Evolutionary conservation across 306 rosid species (phyloP).

Genomic region (Urtica urens): DNA sequence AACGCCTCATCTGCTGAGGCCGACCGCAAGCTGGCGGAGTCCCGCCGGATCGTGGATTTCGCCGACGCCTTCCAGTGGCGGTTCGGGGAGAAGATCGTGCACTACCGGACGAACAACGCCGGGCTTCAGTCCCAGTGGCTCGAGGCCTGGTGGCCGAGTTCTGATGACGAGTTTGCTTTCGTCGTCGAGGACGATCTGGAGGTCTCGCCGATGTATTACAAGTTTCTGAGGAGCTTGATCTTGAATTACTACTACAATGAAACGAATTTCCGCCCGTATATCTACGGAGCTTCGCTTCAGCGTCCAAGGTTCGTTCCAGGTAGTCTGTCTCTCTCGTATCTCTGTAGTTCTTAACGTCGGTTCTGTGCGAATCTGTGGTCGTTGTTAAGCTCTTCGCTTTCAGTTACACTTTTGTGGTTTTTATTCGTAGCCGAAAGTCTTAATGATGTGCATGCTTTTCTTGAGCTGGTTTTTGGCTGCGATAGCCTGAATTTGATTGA

Average conservation of each 20-base stretch:
- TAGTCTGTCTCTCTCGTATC: too few species aligned
- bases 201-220: constrained; percentile 69
- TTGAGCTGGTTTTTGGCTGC: too few species aligned
- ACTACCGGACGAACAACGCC: constrained; percentile 59
- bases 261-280: constrained; percentile 64
- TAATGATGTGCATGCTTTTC: too few species aligned
- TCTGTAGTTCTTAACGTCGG: too few species aligned
- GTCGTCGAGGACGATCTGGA: constrained; percentile 91
- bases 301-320: constrained; percentile 99
- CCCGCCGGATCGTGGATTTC: constrained; percentile 51
- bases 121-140: constrained; percentile 98
- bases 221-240: constrained; percentile 55
- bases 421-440: too few species aligned
- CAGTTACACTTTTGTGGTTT: too few species aligned
- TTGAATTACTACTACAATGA: constrained; percentile 59
- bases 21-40: constrained; percentile 34
- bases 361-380: too few species aligned
- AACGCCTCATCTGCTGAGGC: constrained; percentile 16
- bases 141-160: constrained; percentile 96
- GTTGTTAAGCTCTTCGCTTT: too few species aligned
- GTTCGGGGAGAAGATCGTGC: constrained; percentile 69
- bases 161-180: constrained; percentile 67
- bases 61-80: constrained; percentile 62
- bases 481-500: too few species aligned
- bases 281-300: constrained; percentile 78